Conservation (phyloP, 2,329 filamentous ascomycete genomes). For the Penicillium nordicum region DNA sequence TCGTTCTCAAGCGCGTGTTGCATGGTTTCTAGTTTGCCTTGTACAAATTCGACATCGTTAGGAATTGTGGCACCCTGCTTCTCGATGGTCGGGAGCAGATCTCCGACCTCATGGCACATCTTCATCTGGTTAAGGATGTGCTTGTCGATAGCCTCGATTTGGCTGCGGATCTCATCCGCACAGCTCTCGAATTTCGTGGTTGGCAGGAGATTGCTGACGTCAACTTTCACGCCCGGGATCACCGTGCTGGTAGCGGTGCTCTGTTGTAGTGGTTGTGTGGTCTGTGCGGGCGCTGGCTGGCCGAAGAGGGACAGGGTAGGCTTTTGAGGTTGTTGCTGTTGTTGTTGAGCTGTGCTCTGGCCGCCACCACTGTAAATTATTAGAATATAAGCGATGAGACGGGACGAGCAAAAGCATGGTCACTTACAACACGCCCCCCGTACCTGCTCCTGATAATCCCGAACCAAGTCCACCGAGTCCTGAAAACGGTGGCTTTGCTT, state of each 20-base stretch:
- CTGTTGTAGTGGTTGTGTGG: conserved; percentile 32
- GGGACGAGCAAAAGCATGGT: background rate
- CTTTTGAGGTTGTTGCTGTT: conserved; percentile 44
- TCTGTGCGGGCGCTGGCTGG: conserved; percentile 27
- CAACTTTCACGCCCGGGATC: conserved; percentile 72
- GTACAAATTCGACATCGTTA: conserved; percentile 62
- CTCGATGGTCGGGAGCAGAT: conserved; percentile 63
- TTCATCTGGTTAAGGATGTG: conserved; percentile 77
- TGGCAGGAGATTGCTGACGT: conserved; percentile 71
- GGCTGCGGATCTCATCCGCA: conserved; percentile 72
- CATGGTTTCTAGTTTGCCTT: conserved; percentile 59
- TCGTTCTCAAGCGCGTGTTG: conserved; percentile 63
- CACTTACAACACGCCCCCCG: conserved; percentile 4
- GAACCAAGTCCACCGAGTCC: conserved; percentile 2
- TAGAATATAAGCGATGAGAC: background rate
- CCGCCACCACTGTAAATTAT: conserved; percentile 18
- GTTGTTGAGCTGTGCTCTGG: conserved; percentile 29
- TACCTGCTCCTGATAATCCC: background rate
- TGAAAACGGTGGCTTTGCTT: conserved; percentile 35
- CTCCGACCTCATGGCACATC: conserved; percentile 69
- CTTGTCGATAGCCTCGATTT: conserved; percentile 74
- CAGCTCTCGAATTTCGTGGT: conserved; percentile 93
- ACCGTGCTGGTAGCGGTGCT: conserved; percentile 33
- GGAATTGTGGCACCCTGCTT: conserved; percentile 62
- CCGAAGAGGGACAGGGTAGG: conserved; percentile 42